A percentile compares a stretch with the other conserved stretches of the same genome.
phyloP scores from a whole-genome alignment of 495 filamentous ascomycete genomes.

The Podospora pseudoanserina region DNA sequence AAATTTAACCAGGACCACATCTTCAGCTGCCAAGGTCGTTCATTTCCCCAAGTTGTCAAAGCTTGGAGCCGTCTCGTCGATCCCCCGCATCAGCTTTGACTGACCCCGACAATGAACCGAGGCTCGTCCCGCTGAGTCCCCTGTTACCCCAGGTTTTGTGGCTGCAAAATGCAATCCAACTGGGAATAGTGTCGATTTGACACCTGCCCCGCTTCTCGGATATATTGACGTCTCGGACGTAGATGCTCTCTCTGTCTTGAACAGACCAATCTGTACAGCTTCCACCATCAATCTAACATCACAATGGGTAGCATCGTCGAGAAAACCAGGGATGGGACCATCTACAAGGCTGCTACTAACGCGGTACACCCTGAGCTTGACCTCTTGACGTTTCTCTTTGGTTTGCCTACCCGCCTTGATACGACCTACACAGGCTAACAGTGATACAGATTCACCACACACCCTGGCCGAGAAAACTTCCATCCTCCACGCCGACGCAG shows the following conservation, averaged over 20 bases:
- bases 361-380: constrained; percentile 15
- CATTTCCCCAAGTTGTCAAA: background rate
- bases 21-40: background rate
- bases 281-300: background rate
- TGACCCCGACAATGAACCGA: background rate
- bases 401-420: background rate
- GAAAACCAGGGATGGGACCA: constrained; percentile 90
- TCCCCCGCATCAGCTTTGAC: background rate
- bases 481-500: constrained; percentile 39
- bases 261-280: background rate
- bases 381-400: constrained; percentile 19
- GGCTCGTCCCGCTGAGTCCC: background rate
- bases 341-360: constrained; percentile 73
- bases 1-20: too few species aligned
- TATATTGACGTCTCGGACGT: background rate
- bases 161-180: too few species aligned
- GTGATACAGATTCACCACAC: constrained; percentile 7
- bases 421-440: background rate
- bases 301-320: constrained; percentile 52
- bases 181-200: background rate
- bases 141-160: background rate
- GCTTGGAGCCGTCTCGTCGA: background rate
- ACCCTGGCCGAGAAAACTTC: constrained; percentile 18
- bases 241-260: background rate
- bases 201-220: background rate